Conservation (phyloP, 83 land plant species). For the Picea abies region DNA sequence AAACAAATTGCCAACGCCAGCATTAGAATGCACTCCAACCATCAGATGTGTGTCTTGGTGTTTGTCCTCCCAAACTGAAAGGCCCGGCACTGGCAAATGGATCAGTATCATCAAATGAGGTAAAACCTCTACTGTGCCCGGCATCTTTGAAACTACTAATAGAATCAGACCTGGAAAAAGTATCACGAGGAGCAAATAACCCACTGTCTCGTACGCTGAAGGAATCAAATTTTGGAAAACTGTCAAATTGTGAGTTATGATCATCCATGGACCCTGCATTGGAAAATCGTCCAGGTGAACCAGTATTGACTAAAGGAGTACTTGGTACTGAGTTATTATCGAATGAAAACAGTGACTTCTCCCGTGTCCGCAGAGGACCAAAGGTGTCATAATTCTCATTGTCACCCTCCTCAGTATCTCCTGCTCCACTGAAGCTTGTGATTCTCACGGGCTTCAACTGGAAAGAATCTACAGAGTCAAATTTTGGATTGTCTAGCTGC, state of each 20-base stretch:
- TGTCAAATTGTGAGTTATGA: constrained; percentile 29
- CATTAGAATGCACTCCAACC: constrained; percentile 62
- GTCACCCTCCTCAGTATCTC: constrained; percentile 20
- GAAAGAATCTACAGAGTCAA: constrained; percentile 5
- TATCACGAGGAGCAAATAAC: constrained; percentile 26
- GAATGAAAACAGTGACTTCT: constrained; percentile 35
- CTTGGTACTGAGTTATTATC: constrained; percentile 29
- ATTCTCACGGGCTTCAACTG: neutral
- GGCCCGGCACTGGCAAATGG: constrained; percentile 77
- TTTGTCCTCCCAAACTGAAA: constrained; percentile 49
- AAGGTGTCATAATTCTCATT: constrained; percentile 25
- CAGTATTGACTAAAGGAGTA: constrained; percentile 42
- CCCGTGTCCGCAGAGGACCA: constrained; percentile 24
- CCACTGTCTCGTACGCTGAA: constrained; percentile 41
- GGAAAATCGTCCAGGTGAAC: constrained; percentile 33
- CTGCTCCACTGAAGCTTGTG: constrained; percentile 14
- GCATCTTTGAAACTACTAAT: constrained; percentile 37
- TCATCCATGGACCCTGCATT: constrained; percentile 42
- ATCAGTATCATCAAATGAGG: constrained; percentile 65
- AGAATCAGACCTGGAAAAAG: constrained; percentile 54
- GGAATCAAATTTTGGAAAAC: constrained; percentile 59
- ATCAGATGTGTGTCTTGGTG: constrained; percentile 48
- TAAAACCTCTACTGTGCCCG: constrained; percentile 24
- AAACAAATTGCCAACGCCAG: neutral
- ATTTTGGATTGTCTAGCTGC: neutral